Percentiles rank a stretch among this genome's conserved stretches.
Evolutionary conservation across 1,139 yeast genomes (phyloP).

Genomic region (Scheffersomyces quercinus): DNA sequence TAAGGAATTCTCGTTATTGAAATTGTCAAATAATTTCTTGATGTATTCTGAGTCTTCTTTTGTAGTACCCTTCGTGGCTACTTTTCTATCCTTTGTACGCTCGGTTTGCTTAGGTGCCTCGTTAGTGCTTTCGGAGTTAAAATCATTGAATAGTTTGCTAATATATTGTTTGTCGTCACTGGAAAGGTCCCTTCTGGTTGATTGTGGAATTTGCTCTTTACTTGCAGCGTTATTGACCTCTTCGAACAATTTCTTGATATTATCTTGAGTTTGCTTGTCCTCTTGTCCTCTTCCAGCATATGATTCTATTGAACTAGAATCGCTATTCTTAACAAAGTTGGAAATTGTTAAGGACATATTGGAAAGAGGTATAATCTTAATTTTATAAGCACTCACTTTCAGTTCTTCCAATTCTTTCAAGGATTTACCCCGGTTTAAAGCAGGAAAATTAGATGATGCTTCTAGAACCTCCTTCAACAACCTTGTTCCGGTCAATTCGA

Average conservation of each 20-base stretch:
- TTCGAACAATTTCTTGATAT: slow-evolving; percentile 21
- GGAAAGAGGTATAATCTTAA: slow-evolving; percentile 48
- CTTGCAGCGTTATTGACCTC: slow-evolving; percentile 13
- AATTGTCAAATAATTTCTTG: slow-evolving; percentile 16
- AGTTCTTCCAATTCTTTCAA: slow-evolving; percentile 37
- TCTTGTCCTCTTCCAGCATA: slow-evolving; percentile 29
- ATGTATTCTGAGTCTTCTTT: slow-evolving; percentile 15
- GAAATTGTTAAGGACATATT: slow-evolving; percentile 54
- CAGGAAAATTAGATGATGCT: slow-evolving; percentile 20
- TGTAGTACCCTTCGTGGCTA: background rate
- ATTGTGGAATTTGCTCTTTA: slow-evolving; percentile 2
- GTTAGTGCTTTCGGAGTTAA: slow-evolving; percentile 7
- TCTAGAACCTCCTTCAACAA: slow-evolving; percentile 34
- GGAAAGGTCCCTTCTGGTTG: slow-evolving; percentile 1
- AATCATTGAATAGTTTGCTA: slow-evolving; percentile 22
- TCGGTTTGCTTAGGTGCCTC: too few species aligned
- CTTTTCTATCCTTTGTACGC: too few species aligned
- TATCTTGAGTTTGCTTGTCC: slow-evolving; percentile 7
- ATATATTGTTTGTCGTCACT: slow-evolving; percentile 17
- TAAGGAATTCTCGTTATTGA: slow-evolving; percentile 4
- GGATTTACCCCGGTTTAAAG: slow-evolving; percentile 35
- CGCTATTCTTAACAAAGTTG: slow-evolving; percentile 49
- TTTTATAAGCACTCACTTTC: slow-evolving; percentile 8
- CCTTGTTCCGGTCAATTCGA: slow-evolving; percentile 32
- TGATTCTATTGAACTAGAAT: slow-evolving; percentile 49